Percentiles rank a stretch among this genome's conserved stretches.
Evolutionary conservation across 2,329 filamentous ascomycete genomes (phyloP).

Genomic region (Rhexocercosporidium sp.): DNA sequence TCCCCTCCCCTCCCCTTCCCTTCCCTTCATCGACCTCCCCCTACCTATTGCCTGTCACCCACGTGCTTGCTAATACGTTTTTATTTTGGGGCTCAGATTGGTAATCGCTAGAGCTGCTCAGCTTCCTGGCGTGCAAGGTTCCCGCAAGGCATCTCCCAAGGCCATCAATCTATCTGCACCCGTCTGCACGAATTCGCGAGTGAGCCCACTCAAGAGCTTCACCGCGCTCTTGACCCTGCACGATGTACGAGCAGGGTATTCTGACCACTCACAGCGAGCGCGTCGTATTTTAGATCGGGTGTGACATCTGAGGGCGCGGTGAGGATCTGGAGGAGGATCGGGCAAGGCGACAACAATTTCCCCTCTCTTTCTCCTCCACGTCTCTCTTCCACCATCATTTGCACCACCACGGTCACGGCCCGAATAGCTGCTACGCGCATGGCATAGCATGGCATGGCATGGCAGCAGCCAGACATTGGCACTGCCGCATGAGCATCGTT

Average conservation of each 20-base stretch:
- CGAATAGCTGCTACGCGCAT: slow-evolving; percentile 10
- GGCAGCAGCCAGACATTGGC: slow-evolving; percentile 9
- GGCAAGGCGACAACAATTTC: slow-evolving; percentile 11
- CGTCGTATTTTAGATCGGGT: slow-evolving; percentile 23
- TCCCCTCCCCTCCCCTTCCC: not conserved
- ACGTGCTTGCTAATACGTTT: slow-evolving; percentile 41
- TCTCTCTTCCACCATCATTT: slow-evolving; percentile 6
- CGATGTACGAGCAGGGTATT: slow-evolving; percentile 7
- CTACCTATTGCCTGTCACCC: slow-evolving; percentile 8
- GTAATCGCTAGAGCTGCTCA: not conserved
- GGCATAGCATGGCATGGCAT: slow-evolving; percentile 5
- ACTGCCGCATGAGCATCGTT: not conserved
- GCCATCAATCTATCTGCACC: not conserved
- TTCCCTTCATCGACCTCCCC: not conserved
- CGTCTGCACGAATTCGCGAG: slow-evolving; percentile 3
- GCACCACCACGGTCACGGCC: slow-evolving; percentile 15
- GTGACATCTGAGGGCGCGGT: slow-evolving; percentile 6
- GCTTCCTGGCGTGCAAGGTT: not conserved
- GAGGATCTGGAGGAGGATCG: slow-evolving; percentile 3
- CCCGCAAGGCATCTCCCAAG: slow-evolving; percentile 1
- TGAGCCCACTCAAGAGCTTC: slow-evolving; percentile 14
- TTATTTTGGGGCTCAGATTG: slow-evolving; percentile 32
- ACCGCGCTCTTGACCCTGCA: slow-evolving; percentile 15
- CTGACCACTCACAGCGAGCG: slow-evolving; percentile 16
- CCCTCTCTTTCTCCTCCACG: not conserved